phyloP scores from a whole-genome alignment of 1,139 yeast genomes.

The Yamadazyma pseudoaaseri region DNA sequence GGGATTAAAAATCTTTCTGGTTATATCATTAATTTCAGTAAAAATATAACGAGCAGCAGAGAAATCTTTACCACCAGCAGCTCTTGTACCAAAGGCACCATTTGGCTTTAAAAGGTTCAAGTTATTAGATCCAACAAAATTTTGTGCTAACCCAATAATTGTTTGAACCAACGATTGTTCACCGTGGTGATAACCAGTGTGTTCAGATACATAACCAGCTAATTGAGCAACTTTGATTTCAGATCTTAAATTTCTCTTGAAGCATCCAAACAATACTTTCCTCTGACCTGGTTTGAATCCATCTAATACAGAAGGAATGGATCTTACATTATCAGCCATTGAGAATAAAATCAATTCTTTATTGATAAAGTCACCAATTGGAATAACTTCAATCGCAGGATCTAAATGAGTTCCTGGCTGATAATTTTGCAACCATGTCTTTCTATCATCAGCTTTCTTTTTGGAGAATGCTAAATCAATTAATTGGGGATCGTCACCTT shows the following conservation, averaged over 20 bases:
- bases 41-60: slow-evolving; percentile 98
- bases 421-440: slow-evolving; percentile 90
- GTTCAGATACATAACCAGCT: slow-evolving; percentile 86
- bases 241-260: slow-evolving; percentile 70
- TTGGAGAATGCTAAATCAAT: slow-evolving; percentile 95
- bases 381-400: slow-evolving; percentile 73
- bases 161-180: slow-evolving; percentile 86
- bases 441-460: slow-evolving; percentile 95
- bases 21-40: slow-evolving; percentile 77
- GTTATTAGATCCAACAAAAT: slow-evolving; percentile 91
- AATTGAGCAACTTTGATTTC: slow-evolving; percentile 92
- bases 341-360: slow-evolving; percentile 93
- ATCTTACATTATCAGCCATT: slow-evolving; percentile 94
- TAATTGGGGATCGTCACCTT: slow-evolving; percentile 74
- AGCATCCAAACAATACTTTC: slow-evolving; percentile 85
- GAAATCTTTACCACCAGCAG: slow-evolving; percentile 97
- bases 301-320: slow-evolving; percentile 91
- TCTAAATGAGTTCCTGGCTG: slow-evolving; percentile 93
- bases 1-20: slow-evolving; percentile 74
- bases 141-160: slow-evolving; percentile 91
- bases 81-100: slow-evolving; percentile 97
- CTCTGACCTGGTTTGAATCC: slow-evolving; percentile 98
- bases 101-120: slow-evolving; percentile 81
- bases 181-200: slow-evolving; percentile 96
- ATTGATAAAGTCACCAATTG: slow-evolving; percentile 91